Base-by-base conservation (phyloP, 768 basidiomycete genomes). In the Mrakia blollopis region DNA sequence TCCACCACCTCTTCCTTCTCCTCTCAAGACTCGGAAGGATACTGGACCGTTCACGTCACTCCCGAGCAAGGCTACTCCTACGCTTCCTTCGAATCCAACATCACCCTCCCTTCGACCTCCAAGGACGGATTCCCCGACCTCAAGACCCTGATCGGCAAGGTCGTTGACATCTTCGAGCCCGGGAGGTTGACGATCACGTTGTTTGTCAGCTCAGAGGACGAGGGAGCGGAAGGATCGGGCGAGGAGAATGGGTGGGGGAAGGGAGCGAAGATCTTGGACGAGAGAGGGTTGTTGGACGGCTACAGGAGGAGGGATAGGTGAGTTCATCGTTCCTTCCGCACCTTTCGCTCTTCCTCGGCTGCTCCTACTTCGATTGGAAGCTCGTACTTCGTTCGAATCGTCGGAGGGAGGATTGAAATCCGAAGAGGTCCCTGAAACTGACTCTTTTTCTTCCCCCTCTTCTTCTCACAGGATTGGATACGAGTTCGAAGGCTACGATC, bases 41-140 rank as follows among this genome's bases (percentile, higher is more conserved):
- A 99, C 84, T 98, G 93, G 83, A 98, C 94, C 10, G 96, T 99
- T 75, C 97, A 99, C 83, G 96, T 98, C 78, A 99, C 97, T 0
- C 97, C 97, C 37, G 97, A 98, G 84, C 90, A 92, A 81, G 96
- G 92, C 75, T 98, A 94, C 92, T 97, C 94, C 65, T 99, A 97
- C 84, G 97, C 97, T 79, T 93, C 92, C 81, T 98, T 99, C 86
- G 97, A 99, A 85, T 96, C 93, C 86, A 99, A 99, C 84, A 89
- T 97, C n/a, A 93, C 93, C 6, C 76, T 84, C 28, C 82, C 83
- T 30, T 68, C 78, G 6, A 69, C 63, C 85, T 91, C 62, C 82
- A 32, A 11, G 21, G 50, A 37, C 37, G 72, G 72, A 10, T 77
- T 77, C 71, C 94, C 93, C 37, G 90, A 93, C 83, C 85, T 98